Percentiles rank a stretch among this genome's conserved stretches.
These are phyloP conservation scores for Hyphopichia khmerensis DNA, from an alignment of 1,139 yeast genomes.

Conservation along the genomic window DNA sequence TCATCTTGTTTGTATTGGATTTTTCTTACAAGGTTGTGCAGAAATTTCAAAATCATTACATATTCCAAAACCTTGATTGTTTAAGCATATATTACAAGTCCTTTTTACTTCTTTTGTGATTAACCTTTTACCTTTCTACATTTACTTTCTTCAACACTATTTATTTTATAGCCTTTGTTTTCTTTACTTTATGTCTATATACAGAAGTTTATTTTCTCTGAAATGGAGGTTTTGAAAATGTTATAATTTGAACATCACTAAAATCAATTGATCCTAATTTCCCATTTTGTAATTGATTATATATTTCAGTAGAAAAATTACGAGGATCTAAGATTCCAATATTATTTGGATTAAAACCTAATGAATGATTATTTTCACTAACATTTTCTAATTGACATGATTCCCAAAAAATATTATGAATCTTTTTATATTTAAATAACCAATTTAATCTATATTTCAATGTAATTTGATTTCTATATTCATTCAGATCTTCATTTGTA, in stretches of 20 bases:
- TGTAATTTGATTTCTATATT: conserved; percentile 6
- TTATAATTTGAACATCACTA: conserved; percentile 18
- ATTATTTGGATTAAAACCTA: conserved; percentile 22
- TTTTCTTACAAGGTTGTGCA: conserved; percentile 80
- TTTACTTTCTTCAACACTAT: not conserved
- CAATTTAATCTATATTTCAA: conserved; percentile 20
- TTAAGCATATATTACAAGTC: too few relatives aligned
- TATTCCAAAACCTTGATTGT: conserved; percentile 73
- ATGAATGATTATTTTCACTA: conserved; percentile 30
- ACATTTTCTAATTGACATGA: conserved; percentile 30
- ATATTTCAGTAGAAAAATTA: conserved; percentile 27
- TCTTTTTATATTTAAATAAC: conserved; percentile 22
- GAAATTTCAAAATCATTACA: conserved; percentile 89
- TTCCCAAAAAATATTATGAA: conserved; percentile 44
- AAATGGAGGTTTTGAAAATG: conserved; percentile 16
- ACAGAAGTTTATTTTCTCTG: not conserved
- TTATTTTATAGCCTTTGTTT: not conserved
- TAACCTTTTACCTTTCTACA: not conserved
- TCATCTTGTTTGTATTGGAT: conserved; percentile 67
- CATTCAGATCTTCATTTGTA: conserved; percentile 10
- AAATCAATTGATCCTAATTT: conserved; percentile 23
- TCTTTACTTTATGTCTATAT: not conserved
- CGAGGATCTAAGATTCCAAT: conserved; percentile 44
- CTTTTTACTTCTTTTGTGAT: too few relatives aligned
- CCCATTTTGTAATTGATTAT: conserved; percentile 26